A percentile compares a stretch with the other conserved stretches of the same genome.
Conservation (phyloP, 257 asterid genomes). For the Solanum peruvianum region DNA sequence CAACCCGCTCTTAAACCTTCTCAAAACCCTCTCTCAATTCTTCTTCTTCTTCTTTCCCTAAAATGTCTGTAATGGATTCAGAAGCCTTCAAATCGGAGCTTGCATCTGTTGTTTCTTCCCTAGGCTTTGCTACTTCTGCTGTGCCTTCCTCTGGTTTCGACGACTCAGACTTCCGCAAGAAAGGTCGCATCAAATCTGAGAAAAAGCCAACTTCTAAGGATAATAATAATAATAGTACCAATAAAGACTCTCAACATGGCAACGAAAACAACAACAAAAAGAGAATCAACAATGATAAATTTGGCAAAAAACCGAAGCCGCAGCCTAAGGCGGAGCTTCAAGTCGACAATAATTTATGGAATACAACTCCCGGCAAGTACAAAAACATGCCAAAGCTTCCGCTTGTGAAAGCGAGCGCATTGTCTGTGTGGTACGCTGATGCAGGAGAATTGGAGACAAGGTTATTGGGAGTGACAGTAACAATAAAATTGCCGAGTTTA, state of each 20-base stretch:
- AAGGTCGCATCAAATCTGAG: slow-evolving; percentile 32
- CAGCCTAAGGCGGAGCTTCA: slow-evolving; percentile 2
- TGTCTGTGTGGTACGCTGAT: slow-evolving; percentile 61
- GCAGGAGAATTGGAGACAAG: slow-evolving; percentile 58
- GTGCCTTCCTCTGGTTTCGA: slow-evolving; percentile 58
- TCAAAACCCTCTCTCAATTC: background rate
- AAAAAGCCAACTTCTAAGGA: background rate
- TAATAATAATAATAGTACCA: background rate
- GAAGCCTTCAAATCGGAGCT: slow-evolving; percentile 47
- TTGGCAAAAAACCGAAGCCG: background rate
- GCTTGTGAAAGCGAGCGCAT: slow-evolving; percentile 41
- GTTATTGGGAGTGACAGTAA: slow-evolving; percentile 36
- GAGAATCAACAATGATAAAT: background rate
- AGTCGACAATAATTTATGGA: background rate
- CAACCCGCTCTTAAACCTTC: background rate
- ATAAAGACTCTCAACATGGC: background rate
- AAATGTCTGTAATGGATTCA: slow-evolving; percentile 15
- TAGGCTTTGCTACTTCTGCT: slow-evolving; percentile 44
- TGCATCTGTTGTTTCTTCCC: slow-evolving; percentile 78
- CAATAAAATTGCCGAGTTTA: slow-evolving; percentile 33
- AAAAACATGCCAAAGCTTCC: slow-evolving; percentile 69
- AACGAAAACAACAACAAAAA: background rate
- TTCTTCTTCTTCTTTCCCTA: background rate
- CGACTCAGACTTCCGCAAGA: slow-evolving; percentile 78
- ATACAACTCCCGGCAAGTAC: slow-evolving; percentile 13